Evolutionary conservation across 1,284 basidiomycete genomes (phyloP).

Genomic region (Golubevia pallescens): DNA sequence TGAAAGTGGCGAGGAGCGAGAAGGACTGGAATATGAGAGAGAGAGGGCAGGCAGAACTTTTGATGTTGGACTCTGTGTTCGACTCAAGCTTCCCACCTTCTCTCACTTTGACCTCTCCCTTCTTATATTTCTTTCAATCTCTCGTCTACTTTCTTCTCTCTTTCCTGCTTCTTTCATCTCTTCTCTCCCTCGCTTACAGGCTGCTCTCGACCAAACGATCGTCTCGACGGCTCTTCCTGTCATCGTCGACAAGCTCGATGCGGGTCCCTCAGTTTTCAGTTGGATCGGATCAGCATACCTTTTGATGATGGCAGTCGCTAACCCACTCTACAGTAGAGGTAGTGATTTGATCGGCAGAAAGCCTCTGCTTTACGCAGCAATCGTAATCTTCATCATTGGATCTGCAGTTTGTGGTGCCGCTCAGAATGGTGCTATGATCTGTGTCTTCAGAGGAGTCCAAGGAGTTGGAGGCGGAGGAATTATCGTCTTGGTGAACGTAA

Average conservation of each 20-base stretch:
- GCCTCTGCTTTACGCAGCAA: conserved; percentile 74
- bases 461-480: conserved; percentile 81
- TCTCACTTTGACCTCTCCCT: too few relatives aligned
- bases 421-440: conserved; percentile 76
- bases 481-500: conserved; percentile 71
- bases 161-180: too few relatives aligned
- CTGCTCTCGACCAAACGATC: conserved; percentile 53
- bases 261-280: conserved; percentile 20
- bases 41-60: too few relatives aligned
- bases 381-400: conserved; percentile 77
- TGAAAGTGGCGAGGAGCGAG: too few relatives aligned
- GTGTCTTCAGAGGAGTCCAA: conserved; percentile 77
- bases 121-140: too few relatives aligned
- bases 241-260: conserved; percentile 64
- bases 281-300: conserved; percentile 54
- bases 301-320: conserved; percentile 35
- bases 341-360: conserved; percentile 69
- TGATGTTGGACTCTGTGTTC: too few relatives aligned
- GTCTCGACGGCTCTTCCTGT: conserved; percentile 42
- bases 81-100: too few relatives aligned
- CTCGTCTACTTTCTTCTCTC: too few relatives aligned
- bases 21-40: too few relatives aligned
- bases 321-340: conserved; percentile 44
- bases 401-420: conserved; percentile 83
- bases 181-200: too few relatives aligned